These are phyloP conservation scores for Eremomyces bilateralis DNA, from an alignment of 495 filamentous ascomycete species.

Conservation along the genomic window DNA sequence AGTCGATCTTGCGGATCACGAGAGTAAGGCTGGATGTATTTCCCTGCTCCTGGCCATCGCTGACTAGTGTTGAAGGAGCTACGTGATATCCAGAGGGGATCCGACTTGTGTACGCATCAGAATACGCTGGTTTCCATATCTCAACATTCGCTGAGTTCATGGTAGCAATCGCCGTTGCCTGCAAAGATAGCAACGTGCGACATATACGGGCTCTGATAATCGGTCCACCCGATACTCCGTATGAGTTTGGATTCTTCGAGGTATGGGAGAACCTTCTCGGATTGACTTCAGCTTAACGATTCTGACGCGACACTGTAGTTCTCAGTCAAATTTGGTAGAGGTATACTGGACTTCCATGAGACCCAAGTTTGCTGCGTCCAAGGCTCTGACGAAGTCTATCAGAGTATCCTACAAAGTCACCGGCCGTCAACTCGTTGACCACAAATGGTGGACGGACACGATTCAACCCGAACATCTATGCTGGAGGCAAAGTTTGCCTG, in stretches of 20 bases:
- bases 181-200: conserved; percentile 67
- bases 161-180: conserved; percentile 65
- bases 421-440: conserved; percentile 50
- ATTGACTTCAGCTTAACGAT: conserved; percentile 8
- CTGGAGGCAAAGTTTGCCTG: conserved; percentile 79
- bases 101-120: conserved; percentile 56
- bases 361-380: too few species aligned
- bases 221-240: conserved; percentile 84
- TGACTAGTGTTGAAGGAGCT: conserved; percentile 70
- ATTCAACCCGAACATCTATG: conserved; percentile 96
- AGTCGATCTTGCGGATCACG: conserved; percentile 67
- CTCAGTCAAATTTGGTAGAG: conserved; percentile 41
- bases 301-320: conserved; percentile 26
- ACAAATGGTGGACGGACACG: conserved; percentile 73
- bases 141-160: too few species aligned
- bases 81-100: conserved; percentile 54
- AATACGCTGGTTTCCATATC: too few species aligned
- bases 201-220: conserved; percentile 77
- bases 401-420: conserved; percentile 82
- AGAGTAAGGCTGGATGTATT: conserved; percentile 31
- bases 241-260: conserved; percentile 95
- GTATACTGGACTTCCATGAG: too few species aligned
- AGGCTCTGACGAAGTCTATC: too few species aligned
- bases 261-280: too few species aligned
- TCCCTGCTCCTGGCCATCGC: too few species aligned